Evolutionary conservation across 1,284 basidiomycete species (phyloP).

Genomic region (Agroathelia rolfsii): DNA sequence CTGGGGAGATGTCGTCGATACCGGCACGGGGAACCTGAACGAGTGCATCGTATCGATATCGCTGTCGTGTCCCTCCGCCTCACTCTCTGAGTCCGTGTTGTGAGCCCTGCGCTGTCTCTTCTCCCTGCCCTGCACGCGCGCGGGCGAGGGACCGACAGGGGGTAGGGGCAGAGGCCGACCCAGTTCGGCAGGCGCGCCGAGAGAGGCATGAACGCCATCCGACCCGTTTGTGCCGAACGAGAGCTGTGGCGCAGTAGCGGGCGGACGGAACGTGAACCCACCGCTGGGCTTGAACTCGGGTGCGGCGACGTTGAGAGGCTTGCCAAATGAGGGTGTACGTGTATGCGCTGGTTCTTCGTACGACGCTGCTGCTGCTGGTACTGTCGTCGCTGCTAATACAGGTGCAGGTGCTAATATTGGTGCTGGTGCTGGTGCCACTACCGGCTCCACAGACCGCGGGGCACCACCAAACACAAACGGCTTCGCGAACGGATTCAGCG

Average conservation of each 20-base stretch:
- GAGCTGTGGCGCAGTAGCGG: conserved; percentile 53
- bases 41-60: conserved; percentile 47
- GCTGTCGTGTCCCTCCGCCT: conserved; percentile 33
- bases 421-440: conserved; percentile 18
- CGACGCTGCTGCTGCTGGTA: conserved; percentile 21
- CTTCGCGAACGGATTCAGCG: conserved; percentile 69
- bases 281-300: conserved; percentile 64
- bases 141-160: conserved; percentile 17
- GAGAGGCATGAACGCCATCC: no score
- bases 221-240: conserved; percentile 25
- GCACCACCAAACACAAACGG: conserved; percentile 64
- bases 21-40: conserved; percentile 73
- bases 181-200: conserved; percentile 12
- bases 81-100: conserved; percentile 10
- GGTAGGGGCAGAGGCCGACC: conserved; percentile 26
- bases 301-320: conserved; percentile 63
- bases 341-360: conserved; percentile 35
- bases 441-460: conserved; percentile 19
- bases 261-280: conserved; percentile 64
- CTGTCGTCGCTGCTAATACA: conserved; percentile 22
- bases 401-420: conserved; percentile 35
- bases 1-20: no score
- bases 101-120: conserved; percentile 53
- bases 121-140: conserved; percentile 60
- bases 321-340: conserved; percentile 52